These are phyloP conservation scores for Colletotrichum lindemuthianum DNA, from an alignment of 2,329 filamentous ascomycete genomes.

Conservation along the genomic window DNA sequence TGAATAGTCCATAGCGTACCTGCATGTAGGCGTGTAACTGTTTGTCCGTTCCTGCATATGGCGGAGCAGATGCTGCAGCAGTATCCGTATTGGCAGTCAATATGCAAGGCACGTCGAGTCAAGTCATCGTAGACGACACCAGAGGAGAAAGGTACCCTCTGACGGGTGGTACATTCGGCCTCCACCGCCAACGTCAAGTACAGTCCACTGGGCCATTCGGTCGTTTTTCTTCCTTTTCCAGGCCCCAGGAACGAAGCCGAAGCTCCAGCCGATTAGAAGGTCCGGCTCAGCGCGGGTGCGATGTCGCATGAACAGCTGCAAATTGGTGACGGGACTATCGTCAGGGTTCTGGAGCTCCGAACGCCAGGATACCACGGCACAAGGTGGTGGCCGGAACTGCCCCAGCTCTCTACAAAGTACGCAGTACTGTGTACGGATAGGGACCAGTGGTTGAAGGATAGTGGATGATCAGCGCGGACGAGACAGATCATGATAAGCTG, in stretches of 20 bases:
- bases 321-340: constrained; percentile 31
- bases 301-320: constrained; percentile 34
- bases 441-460: constrained; percentile 18
- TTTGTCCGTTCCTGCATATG: constrained; percentile 35
- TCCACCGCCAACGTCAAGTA: not conserved
- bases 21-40: constrained; percentile 31
- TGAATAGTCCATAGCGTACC: constrained; percentile 25
- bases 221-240: not conserved
- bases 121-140: not conserved
- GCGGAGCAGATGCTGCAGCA: constrained; percentile 17
- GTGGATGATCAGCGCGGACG: constrained; percentile 25
- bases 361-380: constrained; percentile 23
- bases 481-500: constrained; percentile 34
- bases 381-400: constrained; percentile 14
- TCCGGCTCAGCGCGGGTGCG: constrained; percentile 14
- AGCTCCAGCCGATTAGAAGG: constrained; percentile 14
- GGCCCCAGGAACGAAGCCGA: not conserved
- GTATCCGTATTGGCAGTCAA: constrained; percentile 11
- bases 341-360: constrained; percentile 18
- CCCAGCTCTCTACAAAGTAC: constrained; percentile 11
- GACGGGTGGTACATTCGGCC: constrained; percentile 14
- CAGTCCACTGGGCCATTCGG: not conserved
- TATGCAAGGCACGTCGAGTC: constrained; percentile 31
- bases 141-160: constrained; percentile 19
- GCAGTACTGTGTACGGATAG: not conserved